These are phyloP conservation scores for Globisporangium okanoganense DNA, from an alignment of 352 stramenopile species.

Conservation along the genomic window DNA sequence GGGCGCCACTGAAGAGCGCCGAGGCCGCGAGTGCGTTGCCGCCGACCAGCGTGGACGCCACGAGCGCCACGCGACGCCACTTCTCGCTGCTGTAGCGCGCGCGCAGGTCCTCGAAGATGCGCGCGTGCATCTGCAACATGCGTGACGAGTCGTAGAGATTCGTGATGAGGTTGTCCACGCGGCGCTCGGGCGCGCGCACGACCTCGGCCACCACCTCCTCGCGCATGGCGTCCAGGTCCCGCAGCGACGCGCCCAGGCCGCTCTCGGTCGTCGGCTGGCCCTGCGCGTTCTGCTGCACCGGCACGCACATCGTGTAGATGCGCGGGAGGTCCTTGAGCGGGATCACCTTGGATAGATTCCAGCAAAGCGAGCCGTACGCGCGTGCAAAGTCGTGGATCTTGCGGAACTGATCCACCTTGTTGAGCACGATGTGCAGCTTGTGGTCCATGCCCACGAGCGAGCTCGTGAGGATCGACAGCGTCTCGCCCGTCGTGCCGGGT, in stretches of 20 bases:
- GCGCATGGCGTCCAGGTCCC: conserved; percentile 94
- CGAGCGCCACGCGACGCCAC: conserved; percentile 71
- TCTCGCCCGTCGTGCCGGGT: conserved; percentile 98
- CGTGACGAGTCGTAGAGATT: conserved; percentile 92
- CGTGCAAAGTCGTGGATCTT: conserved; percentile 99
- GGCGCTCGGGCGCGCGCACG: conserved; percentile 94
- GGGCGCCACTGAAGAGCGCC: conserved; percentile 70
- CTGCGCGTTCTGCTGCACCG: conserved; percentile 62
- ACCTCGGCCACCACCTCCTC: conserved; percentile 98
- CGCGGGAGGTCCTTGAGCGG: conserved; percentile 98
- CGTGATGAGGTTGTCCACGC: conserved; percentile 99
- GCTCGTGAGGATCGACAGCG: conserved; percentile 96
- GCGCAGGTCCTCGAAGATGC: conserved; percentile 80
- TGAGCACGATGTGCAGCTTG: conserved; percentile 99
- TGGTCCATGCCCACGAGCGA: conserved; percentile 98
- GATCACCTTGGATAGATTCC: conserved; percentile 99
- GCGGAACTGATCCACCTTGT: conserved; percentile 98
- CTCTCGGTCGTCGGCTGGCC: conserved; percentile 46
- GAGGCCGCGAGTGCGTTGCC: conserved; percentile 74
- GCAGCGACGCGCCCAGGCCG: conserved; percentile 74
- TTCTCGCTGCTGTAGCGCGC: conserved; percentile 76
- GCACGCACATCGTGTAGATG: conserved; percentile 99
- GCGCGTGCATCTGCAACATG: conserved; percentile 95
- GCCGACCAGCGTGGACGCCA: conserved; percentile 54
- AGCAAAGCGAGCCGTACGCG: conserved; percentile 98